Evolutionary conservation across 768 basidiomycete species (phyloP), one percentile per base, ranked within the genome.

Genomic region (Neoboletus brunneissimus): DNA sequence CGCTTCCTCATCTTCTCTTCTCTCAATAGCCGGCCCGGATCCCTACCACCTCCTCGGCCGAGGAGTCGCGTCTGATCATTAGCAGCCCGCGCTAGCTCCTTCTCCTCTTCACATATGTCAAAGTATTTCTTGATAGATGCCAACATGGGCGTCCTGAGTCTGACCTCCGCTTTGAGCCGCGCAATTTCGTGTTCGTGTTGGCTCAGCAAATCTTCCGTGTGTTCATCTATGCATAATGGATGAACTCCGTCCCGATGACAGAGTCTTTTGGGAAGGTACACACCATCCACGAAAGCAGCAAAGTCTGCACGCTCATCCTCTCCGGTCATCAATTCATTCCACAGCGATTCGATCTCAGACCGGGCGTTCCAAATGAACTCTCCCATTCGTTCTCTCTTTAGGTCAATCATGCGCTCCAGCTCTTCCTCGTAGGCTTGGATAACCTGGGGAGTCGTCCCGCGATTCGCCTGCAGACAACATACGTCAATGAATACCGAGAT

Each of bases 1-100:
- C 95, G 80, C 71, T 98, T 98, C 52, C 96, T 81, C 88, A 96
- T 93, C 80, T 97, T 97, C 77, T 98, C 96, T 72, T 99, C 96
- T 56, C 92, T 81, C 51, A 98, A 74, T 35, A 99, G 73, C 20
- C 92, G 78, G 7, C 93, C 93, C 6, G 93, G 89, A 76, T 94
- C 89, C 54, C 92, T 79, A 4, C 86, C 58, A 2, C 71, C 76
- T 27, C 91, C 91, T 65, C 91, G 81, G 16, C 91, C 91, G 5
- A 90, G 81, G 9, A 96, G 76, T 38, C 94, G 83, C 16, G 81
- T 84, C 65, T 94, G 91, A 65, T 96, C 94, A 34, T 83, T 79
- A 3, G 91, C 89, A 4, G 88, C 81, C 2, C 84, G 85, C 41
- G 87, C 89, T 29, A 98, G 78, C 65, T 96, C 93, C 67, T 87